These are phyloP conservation scores for Cladosporium sp. DNA, from an alignment of 2,329 filamentous ascomycete species.

Conservation along the genomic window DNA sequence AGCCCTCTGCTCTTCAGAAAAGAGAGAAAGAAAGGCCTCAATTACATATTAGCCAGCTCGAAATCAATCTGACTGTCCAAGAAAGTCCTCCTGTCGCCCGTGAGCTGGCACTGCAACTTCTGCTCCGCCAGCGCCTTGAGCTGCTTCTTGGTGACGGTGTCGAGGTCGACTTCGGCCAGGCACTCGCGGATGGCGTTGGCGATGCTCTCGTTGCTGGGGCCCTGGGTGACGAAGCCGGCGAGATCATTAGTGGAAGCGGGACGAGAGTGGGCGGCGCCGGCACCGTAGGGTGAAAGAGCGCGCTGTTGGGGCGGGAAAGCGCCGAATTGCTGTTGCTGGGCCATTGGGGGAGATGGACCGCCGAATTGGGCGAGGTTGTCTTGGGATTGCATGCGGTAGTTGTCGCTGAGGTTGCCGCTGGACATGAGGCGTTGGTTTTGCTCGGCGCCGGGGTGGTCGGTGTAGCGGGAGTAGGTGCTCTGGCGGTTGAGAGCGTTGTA, in stretches of 20 bases:
- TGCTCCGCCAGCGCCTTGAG: slow-evolving; percentile 83
- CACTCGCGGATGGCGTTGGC: slow-evolving; percentile 82
- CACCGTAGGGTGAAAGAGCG: slow-evolving; percentile 28
- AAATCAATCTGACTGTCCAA: slow-evolving; percentile 91
- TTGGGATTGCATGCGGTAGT: slow-evolving; percentile 38
- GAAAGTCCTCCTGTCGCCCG: slow-evolving; percentile 82
- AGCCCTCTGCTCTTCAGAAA: not conserved
- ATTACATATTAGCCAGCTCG: slow-evolving; percentile 87
- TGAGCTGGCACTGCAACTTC: slow-evolving; percentile 83
- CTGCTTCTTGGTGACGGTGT: slow-evolving; percentile 99
- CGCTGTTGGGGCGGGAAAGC: slow-evolving; percentile 21
- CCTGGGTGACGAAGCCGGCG: slow-evolving; percentile 60
- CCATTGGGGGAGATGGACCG: slow-evolving; percentile 30
- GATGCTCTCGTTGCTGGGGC: slow-evolving; percentile 78
- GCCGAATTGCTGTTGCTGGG: slow-evolving; percentile 24
- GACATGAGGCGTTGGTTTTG: slow-evolving; percentile 58
- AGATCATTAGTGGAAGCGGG: slow-evolving; percentile 32
- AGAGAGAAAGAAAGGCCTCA: not conserved
- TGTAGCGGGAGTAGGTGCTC: slow-evolving; percentile 71
- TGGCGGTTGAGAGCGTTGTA: slow-evolving; percentile 69
- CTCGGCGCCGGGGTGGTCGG: slow-evolving; percentile 54
- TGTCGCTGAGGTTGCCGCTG: slow-evolving; percentile 58
- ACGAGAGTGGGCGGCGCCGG: slow-evolving; percentile 19
- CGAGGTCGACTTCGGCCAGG: slow-evolving; percentile 84
- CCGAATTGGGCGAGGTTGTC: slow-evolving; percentile 42